Base-by-base conservation (phyloP, 2,329 filamentous ascomycete genomes). In the Venturiaceae sp. region DNA sequence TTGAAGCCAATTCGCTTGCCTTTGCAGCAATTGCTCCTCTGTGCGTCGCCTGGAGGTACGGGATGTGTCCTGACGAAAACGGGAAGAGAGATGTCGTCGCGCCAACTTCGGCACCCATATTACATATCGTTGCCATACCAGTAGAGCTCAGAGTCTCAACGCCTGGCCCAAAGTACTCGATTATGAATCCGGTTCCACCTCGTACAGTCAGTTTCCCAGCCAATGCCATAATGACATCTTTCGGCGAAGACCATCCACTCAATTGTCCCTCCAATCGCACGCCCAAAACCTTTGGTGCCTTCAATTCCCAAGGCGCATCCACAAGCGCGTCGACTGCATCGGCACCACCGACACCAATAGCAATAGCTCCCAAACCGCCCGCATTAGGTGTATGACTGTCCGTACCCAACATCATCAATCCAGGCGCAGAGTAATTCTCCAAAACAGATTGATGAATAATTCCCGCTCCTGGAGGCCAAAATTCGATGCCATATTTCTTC, bases 401-500 rank as follows among this genome's bases (percentile, higher is more conserved):
- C 32, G 94, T 99, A 58, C 94, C 94, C 41, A 99, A 82, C 91
- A 99, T 97, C 92, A 99, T 96, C 66, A 97, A 75, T 54, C 94
- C 94, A 21, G 94, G 94, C n/a, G 92, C 85, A 34, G 92, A 89
- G 71, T 99, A 99, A 76, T 99, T 97, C 78, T 99, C 94, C 66
- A 99, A 76, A 23, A 99, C 94, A 56, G 90, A 95, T 81, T 99
- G 94, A 75, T 99, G 94, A 64, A 99, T 96, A 64, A 96, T 96
- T 63, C 91, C 92, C 7, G 92, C 91, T 61, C 92, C 92, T 0
- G 91, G 91, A 1, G 90, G 90, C 92, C 91, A 96, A 69, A 96
- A 96, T 72, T 96, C 91, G 71, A 96, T 94, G 47, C 92, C 92
- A 68, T 94, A 96, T 72, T 87, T 91, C 77, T 87, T 90, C 16